Evolutionary conservation across 352 stramenopile genomes (phyloP), one percentile per base, ranked within the genome.

Genomic region (Pythium dissimile): DNA sequence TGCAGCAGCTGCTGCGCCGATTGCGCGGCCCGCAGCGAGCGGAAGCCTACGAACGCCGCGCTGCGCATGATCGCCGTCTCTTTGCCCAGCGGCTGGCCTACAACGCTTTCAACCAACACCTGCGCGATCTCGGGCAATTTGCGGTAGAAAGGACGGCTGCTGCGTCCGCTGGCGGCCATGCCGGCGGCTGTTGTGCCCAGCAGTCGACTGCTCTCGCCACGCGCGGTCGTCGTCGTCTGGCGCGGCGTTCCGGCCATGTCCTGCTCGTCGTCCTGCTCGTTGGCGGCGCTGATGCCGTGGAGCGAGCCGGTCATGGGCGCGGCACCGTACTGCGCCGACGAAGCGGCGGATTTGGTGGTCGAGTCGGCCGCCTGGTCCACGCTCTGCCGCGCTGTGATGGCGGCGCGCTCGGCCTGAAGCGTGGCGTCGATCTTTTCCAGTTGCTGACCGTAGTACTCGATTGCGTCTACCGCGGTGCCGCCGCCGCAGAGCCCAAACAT

Each of bases 1-100:
- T 92, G 80, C 3, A 92, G 62, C 4, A 76, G 71, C 38, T 93
- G 81, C 60, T 92, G 81, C 7, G 77, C 80, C 15, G 83, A 69
- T 34, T 93, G 84, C 9, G 78, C 67, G 16, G 84, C 82, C 62
- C 76, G 80, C 23, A 93, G 71, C 37, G 79, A 88, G 32, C 66
- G 77, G 58, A 92, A 93, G 11, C 70, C 87, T n/a, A 93, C 64
- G 55, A 93, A 93, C 42, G 84, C 84, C 3, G 76, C 69, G 26
- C 74, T 67, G 10, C 74, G 76, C 80, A 89, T 90, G 20, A 87
- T 59, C 2, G 47, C 46, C 12, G 46, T 39, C 45, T 48, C 27
- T 10, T 21, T 63, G 28, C 77, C 77, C n/a, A 70, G 58, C 1
- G 66, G 59, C 20, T 73, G 73, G 20, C 63, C 63, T 5, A 78